Base-by-base conservation (phyloP, 106 monocot genomes). In the Dendrobium nobile region DNA sequence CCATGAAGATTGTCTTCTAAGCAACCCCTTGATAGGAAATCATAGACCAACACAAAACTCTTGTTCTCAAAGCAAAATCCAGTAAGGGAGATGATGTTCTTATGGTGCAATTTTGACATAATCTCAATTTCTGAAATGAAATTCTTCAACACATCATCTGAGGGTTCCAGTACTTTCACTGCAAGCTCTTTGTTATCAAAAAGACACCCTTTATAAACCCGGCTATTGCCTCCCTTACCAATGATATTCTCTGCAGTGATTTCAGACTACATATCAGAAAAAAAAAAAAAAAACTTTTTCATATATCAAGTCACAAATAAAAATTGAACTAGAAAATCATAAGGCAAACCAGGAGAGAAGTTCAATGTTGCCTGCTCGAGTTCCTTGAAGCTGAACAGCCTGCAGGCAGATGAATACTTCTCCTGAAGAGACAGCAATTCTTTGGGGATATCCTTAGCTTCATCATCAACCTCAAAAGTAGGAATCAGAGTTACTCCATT, bases 1-100 rank as follows among this genome's bases (percentile, higher is more conserved):
- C 91, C 89, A 70, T 92, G 89, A 78, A 92, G 89, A 33, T 77
- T 89, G 54, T 89, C 85, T 83, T 87, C 89, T 73, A 92, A 77
- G 84, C 91, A 87, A 20, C 91, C 91, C 68, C 80, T 85, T 54
- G 87, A 79, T 10, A 92, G 72, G 79, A 85, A 89, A 82, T 92
- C 85, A 82, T 85, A 92, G 42, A 92, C 85, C 83, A 92, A 82
- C 19, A 87, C 61, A 80, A 89, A 87, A 47, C 56, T 87, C 33
- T 83, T 55, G 37, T 85, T 80, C 77, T 85, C 89, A 76, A 82
- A 88, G 82, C 89, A 88, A 81, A 92, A 92, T 41, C 91, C 91
- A 81, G 48, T 10, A 2, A 92, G 85, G 42, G 87, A 88, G 18
- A 87, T 79, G 6, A 92, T 87, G 84, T 92, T 92, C 74, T 80